Evolutionary conservation across 1,284 basidiomycete genomes (phyloP).

Genomic region (Macrocybe sp.): DNA sequence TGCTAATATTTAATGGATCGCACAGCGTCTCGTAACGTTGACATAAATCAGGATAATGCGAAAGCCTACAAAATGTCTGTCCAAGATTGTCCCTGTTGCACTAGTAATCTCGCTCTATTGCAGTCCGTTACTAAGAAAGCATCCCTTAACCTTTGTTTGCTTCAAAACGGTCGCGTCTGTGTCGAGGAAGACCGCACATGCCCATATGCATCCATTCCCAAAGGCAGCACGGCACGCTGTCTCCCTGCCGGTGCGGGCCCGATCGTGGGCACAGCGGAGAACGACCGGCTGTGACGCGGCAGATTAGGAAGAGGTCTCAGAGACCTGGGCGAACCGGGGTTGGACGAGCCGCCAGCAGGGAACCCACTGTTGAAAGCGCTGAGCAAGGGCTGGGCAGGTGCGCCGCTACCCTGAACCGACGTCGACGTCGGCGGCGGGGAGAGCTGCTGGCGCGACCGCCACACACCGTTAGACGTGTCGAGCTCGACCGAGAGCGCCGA

Average conservation of each 20-base stretch:
- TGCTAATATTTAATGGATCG: too few relatives aligned
- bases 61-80: too few relatives aligned
- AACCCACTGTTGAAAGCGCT: constrained; percentile 8
- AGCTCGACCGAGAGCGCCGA: constrained; percentile 2
- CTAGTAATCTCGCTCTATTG: not conserved
- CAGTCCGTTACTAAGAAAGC: not conserved
- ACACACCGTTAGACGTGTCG: not conserved
- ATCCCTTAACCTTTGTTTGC: not conserved
- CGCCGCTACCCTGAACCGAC: not conserved
- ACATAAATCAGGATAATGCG: too few relatives aligned
- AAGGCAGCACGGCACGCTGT: constrained; percentile 9
- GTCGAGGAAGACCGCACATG: constrained; percentile 6
- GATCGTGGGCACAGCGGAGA: constrained; percentile 9
- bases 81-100: too few relatives aligned
- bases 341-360: constrained; percentile 1
- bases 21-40: too few relatives aligned
- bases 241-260: constrained; percentile 7
- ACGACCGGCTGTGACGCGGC: constrained; percentile 11
- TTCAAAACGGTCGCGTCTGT: constrained; percentile 1
- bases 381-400: constrained; percentile 5
- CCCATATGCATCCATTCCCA: constrained; percentile 3
- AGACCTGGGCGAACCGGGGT: not conserved
- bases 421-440: too few relatives aligned
- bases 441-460: too few relatives aligned
- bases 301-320: constrained; percentile 4